Evolutionary conservation across 176 grass and related monocot genomes (phyloP).

Genomic region (Poa annua): DNA sequence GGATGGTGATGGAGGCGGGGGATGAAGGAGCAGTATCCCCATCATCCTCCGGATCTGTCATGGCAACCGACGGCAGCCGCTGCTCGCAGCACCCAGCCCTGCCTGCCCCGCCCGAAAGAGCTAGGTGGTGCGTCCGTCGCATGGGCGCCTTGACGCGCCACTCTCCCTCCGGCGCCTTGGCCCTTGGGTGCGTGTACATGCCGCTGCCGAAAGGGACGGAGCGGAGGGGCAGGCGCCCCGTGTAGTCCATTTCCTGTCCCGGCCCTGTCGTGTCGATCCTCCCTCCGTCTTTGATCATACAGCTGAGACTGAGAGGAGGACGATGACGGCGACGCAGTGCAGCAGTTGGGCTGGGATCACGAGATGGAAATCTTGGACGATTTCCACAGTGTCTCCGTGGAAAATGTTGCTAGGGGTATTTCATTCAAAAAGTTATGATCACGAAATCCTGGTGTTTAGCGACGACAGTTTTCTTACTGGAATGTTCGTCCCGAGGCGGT

Average conservation of each 20-base stretch:
- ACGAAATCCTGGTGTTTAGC: neutral
- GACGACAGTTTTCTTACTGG: neutral
- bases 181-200: neutral
- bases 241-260: slow-evolving; percentile 24
- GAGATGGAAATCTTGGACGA: neutral
- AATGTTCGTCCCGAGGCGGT: neutral
- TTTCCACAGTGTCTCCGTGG: neutral
- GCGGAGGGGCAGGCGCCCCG: slow-evolving; percentile 47
- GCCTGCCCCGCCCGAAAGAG: neutral
- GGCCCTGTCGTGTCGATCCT: slow-evolving; percentile 1
- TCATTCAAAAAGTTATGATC: neutral
- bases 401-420: neutral
- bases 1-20: neutral
- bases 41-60: slow-evolving; percentile 31
- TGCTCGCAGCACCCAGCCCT: neutral
- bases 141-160: slow-evolving; percentile 1
- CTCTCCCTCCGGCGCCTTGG: neutral
- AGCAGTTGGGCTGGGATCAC: neutral
- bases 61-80: slow-evolving; percentile 38
- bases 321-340: too few species aligned
- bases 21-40: slow-evolving; percentile 30
- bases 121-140: neutral
- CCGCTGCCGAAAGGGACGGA: neutral
- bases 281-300: neutral
- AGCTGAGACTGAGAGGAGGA: too few species aligned